These are phyloP conservation scores for Fistulinella prunicolor DNA, from an alignment of 768 basidiomycete species.

Conservation along the genomic window DNA sequence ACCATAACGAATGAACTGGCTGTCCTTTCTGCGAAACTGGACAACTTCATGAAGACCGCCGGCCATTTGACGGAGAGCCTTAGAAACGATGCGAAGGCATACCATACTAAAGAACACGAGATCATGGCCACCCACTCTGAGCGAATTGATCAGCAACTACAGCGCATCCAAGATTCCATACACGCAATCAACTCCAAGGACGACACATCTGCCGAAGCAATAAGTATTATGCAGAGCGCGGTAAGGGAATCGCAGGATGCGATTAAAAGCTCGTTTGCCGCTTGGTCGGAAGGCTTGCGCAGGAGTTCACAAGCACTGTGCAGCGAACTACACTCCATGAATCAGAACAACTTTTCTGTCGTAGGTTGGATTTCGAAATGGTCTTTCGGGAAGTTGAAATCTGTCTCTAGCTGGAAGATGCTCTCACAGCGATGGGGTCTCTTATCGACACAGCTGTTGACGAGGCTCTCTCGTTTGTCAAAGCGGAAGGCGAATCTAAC, in stretches of 20 bases:
- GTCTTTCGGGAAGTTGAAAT: conserved; percentile 4
- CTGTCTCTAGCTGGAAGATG: conserved; percentile 47
- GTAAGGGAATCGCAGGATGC: conserved; percentile 53
- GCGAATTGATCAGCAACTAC: conserved; percentile 56
- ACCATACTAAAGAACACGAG: conserved; percentile 55
- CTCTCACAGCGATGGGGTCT: conserved; percentile 54
- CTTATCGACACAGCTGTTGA: conserved; percentile 59
- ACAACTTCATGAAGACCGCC: conserved; percentile 58
- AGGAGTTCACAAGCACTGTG: conserved; percentile 47
- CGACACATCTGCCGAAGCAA: conserved; percentile 48
- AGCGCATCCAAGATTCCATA: conserved; percentile 51
- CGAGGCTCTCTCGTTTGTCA: conserved; percentile 56
- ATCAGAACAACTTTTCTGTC: conserved; percentile 43
- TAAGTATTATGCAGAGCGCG: conserved; percentile 44
- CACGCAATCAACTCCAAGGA: conserved; percentile 56
- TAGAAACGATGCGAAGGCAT: conserved; percentile 52
- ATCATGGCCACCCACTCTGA: conserved; percentile 48
- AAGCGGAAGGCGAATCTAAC: conserved; percentile 50
- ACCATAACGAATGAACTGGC: conserved; percentile 53
- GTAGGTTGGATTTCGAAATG: conserved; percentile 30
- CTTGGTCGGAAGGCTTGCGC: conserved; percentile 57
- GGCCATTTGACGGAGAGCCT: conserved; percentile 53
- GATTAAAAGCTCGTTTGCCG: conserved; percentile 48
- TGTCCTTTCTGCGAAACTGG: conserved; percentile 54
- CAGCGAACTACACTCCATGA: conserved; percentile 42